These are phyloP conservation scores for Physocladia obscura DNA, from an alignment of 192 early-diverging fungal genomes.

Conservation along the genomic window DNA sequence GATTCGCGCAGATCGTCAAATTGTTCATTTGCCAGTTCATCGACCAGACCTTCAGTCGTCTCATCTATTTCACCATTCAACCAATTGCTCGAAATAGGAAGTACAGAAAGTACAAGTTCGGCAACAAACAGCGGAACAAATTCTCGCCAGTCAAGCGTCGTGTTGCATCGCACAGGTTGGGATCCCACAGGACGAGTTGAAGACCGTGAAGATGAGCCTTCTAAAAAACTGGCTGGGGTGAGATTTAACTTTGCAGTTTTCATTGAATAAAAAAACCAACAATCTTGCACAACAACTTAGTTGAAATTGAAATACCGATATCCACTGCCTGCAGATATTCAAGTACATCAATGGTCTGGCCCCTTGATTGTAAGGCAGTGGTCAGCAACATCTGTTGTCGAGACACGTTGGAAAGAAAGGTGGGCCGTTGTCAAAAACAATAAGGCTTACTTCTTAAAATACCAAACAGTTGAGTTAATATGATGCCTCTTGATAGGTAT, in stretches of 20 bases:
- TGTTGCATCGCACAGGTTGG: conserved; percentile 24
- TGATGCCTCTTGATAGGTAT: too few relatives aligned
- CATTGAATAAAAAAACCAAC: too few relatives aligned
- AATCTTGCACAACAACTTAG: not conserved
- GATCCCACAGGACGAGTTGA: conserved; percentile 19
- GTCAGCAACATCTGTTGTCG: not conserved
- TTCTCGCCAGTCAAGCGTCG: too few relatives aligned
- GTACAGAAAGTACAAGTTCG: too few relatives aligned
- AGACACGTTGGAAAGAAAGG: conserved; percentile 13
- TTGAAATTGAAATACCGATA: conserved; percentile 25
- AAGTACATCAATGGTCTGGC: not conserved
- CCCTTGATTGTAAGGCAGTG: conserved; percentile 10
- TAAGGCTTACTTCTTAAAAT: conserved; percentile 20
- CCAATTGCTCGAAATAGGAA: too few relatives aligned
- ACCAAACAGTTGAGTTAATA: not conserved
- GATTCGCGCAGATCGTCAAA: too few relatives aligned
- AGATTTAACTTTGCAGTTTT: not conserved
- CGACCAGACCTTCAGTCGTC: too few relatives aligned
- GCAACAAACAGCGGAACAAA: too few relatives aligned
- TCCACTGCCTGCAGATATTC: conserved; percentile 5
- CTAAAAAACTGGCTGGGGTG: conserved; percentile 17
- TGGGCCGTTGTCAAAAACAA: conserved; percentile 14
- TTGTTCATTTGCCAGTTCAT: too few relatives aligned
- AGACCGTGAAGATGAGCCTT: conserved; percentile 8
- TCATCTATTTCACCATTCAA: too few relatives aligned